Evolutionary conservation across 768 basidiomycete species (phyloP).

Genomic region (Lentinula guzmanii): DNA sequence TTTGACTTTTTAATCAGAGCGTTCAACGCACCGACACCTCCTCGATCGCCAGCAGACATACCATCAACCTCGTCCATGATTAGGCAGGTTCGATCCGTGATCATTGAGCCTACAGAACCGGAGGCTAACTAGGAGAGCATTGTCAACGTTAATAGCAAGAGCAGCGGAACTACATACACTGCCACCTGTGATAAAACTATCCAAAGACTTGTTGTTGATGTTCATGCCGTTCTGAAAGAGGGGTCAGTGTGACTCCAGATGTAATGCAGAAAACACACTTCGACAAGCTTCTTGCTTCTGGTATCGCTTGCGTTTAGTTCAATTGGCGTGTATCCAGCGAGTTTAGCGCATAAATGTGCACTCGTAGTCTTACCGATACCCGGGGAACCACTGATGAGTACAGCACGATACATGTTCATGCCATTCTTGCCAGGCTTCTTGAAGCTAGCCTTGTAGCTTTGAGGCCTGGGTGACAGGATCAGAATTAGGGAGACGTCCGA

Average conservation of each 20-base stretch:
- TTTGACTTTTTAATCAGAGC: conserved; percentile 90
- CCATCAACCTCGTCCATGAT: conserved; percentile 99
- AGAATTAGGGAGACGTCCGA: background rate
- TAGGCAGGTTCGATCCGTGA: conserved; percentile 78
- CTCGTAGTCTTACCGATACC: conserved; percentile 98
- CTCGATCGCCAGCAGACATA: conserved; percentile 96
- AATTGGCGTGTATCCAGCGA: conserved; percentile 89
- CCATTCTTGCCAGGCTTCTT: conserved; percentile 88
- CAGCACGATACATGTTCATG: conserved; percentile 80
- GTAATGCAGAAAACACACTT: conserved; percentile 41
- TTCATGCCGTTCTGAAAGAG: conserved; percentile 73
- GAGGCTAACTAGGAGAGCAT: conserved; percentile 30
- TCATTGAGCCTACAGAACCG: conserved; percentile 63
- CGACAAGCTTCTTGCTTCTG: conserved; percentile 93
- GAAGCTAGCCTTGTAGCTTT: conserved; percentile 68
- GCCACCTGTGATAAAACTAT: conserved; percentile 71
- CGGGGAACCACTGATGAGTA: conserved; percentile 89
- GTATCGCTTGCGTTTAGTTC: conserved; percentile 96
- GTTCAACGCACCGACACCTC: conserved; percentile 92
- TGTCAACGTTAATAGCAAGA: background rate
- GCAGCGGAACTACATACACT: conserved; percentile 24
- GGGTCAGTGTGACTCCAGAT: background rate
- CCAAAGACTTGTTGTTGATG: conserved; percentile 81
- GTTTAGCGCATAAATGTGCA: conserved; percentile 86
- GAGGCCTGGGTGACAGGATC: conserved; percentile 46